Conservation (phyloP, 768 basidiomycete species). For the Leccinum aurantiacum region DNA sequence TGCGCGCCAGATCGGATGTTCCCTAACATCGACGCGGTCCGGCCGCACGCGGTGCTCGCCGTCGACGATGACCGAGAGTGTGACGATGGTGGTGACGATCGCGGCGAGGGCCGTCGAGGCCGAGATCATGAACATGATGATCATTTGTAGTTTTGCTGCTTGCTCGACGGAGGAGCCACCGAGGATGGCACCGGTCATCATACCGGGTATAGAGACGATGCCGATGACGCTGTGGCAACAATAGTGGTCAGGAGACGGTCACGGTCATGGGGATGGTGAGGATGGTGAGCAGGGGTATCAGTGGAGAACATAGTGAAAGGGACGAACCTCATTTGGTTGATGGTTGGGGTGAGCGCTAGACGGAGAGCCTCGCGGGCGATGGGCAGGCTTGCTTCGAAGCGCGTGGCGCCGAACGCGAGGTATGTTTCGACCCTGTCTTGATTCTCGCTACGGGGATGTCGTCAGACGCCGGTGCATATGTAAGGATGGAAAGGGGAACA, state of each 20-base stretch:
- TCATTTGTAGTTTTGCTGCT: constrained; percentile 85
- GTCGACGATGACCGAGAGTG: constrained; percentile 67
- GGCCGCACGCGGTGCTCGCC: constrained; percentile 58
- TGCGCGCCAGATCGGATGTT: constrained; percentile 36
- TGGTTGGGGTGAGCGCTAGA: constrained; percentile 74
- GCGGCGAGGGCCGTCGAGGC: constrained; percentile 72
- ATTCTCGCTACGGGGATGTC: constrained; percentile 56
- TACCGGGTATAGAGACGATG: constrained; percentile 79
- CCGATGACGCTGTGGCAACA: constrained; percentile 56
- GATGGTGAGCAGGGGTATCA: not conserved
- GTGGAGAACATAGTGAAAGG: not conserved
- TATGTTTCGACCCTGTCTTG: constrained; percentile 83
- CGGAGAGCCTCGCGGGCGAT: constrained; percentile 77
- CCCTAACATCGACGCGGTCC: constrained; percentile 53
- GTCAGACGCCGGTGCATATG: not conserved
- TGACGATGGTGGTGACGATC: constrained; percentile 59
- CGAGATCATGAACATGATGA: constrained; percentile 93
- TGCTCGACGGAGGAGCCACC: constrained; percentile 83
- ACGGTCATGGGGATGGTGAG: not conserved
- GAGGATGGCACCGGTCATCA: constrained; percentile 92
- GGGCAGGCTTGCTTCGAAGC: constrained; percentile 81
- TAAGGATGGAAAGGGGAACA: not conserved
- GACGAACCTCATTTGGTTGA: constrained; percentile 81
- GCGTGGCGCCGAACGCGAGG: constrained; percentile 81
- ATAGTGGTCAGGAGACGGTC: too few species aligned